A percentile compares a stretch with the other conserved stretches of the same genome.
These are phyloP conservation scores for Talaromyces sp. DNA, from an alignment of 2,329 filamentous ascomycete species.

Conservation along the genomic window DNA sequence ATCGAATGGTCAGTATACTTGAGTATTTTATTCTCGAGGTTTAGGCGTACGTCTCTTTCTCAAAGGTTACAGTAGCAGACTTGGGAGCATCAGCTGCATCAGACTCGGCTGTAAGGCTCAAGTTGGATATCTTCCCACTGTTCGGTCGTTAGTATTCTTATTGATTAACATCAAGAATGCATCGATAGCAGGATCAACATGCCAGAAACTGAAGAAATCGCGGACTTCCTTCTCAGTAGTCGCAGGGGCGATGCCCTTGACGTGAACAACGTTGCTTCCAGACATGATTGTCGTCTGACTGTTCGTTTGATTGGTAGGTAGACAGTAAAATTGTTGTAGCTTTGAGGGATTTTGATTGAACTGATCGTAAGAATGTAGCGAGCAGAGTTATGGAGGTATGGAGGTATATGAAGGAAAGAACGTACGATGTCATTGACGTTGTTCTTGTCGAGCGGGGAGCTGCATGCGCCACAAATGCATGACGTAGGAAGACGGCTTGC, in stretches of 20 bases:
- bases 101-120: conserved; percentile 68
- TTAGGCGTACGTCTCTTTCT: conserved; percentile 73
- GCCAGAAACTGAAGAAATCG: conserved; percentile 98
- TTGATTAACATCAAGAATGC: background rate
- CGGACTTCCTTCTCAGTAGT: conserved; percentile 88
- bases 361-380: background rate
- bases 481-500: conserved; percentile 12
- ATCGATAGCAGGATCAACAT: conserved; percentile 36
- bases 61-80: conserved; percentile 89
- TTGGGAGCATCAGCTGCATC: conserved; percentile 62
- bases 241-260: conserved; percentile 79
- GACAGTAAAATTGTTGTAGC: background rate
- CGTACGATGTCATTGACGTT: conserved; percentile 10
- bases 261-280: conserved; percentile 68
- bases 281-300: conserved; percentile 60
- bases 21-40: background rate
- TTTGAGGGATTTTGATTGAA: background rate
- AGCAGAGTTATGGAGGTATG: background rate
- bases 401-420: background rate
- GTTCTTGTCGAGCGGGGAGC: conserved; percentile 5
- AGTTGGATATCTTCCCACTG: conserved; percentile 85
- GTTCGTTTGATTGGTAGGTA: background rate
- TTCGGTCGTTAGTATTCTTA: background rate
- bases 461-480: conserved; percentile 18
- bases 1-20: conserved; percentile 1